Base-by-base conservation (phyloP, 2,329 filamentous ascomycete species). In the Didymella exigua region DNA sequence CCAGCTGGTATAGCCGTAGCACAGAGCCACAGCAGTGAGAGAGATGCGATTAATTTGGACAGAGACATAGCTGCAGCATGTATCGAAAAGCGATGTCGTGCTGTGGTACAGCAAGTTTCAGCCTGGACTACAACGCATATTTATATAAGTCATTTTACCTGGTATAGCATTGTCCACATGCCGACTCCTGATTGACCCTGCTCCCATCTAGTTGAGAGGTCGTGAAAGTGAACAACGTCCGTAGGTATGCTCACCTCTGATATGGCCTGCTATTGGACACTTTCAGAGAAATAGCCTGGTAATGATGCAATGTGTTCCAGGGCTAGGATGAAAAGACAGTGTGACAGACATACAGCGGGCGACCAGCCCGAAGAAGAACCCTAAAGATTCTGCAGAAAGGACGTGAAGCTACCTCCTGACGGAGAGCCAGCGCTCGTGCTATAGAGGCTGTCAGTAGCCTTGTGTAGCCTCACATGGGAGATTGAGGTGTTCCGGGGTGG, bases 21-120 rank as follows among this genome's bases (percentile, higher is more conserved):
- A 64, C 55, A 45, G 19, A 30, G 40, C 65, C 58, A 69, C 41
- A 70, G 56, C 14, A 70, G 43, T 5, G 66, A 56, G 19, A 68
- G 19, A 23, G 49, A 65, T 13, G 54, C 26, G 23, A 65, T 37
- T n/a, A 56, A 31, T 33, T 52, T 48, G 23, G 38, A 58, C 21
- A 63, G 30, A 62, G 57, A 57, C 65, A 68, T 68, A 33, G 23
- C 49, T 57, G 33, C 44, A 30, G 10, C 6, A 30, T 29, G 43
- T 19, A 31, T 27, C 31, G 27, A 16, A 3, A 30, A 8, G 4
- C 27, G 14, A 36, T 19, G 14, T 30, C 5, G 34, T 19, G 29
- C 13, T 26, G 52, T 49, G 16, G 41, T 26, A 55, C 52, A 49
- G 19, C 40, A 34, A 42, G 46, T 8, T 31, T 18, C 14, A 42